Percentiles rank a stretch among this genome's conserved stretches.
Conservation (phyloP, 2,329 filamentous ascomycete species). For the Ophiostoma pallidulum region DNA sequence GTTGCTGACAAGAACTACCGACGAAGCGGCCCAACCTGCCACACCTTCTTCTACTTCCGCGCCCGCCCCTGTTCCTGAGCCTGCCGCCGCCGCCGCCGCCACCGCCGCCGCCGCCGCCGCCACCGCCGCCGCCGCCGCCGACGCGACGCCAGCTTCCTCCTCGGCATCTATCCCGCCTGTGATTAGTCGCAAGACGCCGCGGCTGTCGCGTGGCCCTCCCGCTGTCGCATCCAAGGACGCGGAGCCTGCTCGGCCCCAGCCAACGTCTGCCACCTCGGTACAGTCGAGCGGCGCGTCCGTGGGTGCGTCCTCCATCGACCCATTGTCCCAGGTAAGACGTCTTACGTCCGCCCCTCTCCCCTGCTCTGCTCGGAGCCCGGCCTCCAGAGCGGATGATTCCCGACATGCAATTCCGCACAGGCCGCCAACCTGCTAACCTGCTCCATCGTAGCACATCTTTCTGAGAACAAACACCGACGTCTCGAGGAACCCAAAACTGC, state of each 20-base stretch:
- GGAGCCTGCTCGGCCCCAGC: neutral
- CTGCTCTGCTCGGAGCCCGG: neutral
- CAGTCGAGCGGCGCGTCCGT: slow-evolving; percentile 10
- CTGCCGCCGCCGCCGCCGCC: neutral
- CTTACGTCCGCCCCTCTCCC: neutral
- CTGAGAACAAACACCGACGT: slow-evolving; percentile 57
- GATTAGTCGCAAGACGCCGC: neutral
- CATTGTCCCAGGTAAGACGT: slow-evolving; percentile 22
- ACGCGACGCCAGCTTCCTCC: neutral
- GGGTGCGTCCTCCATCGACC: slow-evolving; percentile 20
- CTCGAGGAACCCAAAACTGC: slow-evolving; percentile 46
- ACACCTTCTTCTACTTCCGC: neutral
- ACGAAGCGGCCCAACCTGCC: neutral
- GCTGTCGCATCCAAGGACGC: neutral
- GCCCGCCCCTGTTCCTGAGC: no score
- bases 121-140: neutral
- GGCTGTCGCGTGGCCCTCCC: slow-evolving; percentile 4
- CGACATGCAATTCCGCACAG: neutral
- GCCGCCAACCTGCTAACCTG: neutral
- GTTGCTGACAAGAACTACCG: neutral
- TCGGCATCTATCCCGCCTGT: neutral
- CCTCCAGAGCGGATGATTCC: no score
- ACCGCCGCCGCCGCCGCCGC: neutral
- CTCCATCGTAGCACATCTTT: slow-evolving; percentile 45
- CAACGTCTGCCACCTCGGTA: slow-evolving; percentile 6